Evolutionary conservation across 768 basidiomycete genomes (phyloP), one percentile per base, ranked within the genome.

Genomic region (Cystofilobasidium capitatum): DNA sequence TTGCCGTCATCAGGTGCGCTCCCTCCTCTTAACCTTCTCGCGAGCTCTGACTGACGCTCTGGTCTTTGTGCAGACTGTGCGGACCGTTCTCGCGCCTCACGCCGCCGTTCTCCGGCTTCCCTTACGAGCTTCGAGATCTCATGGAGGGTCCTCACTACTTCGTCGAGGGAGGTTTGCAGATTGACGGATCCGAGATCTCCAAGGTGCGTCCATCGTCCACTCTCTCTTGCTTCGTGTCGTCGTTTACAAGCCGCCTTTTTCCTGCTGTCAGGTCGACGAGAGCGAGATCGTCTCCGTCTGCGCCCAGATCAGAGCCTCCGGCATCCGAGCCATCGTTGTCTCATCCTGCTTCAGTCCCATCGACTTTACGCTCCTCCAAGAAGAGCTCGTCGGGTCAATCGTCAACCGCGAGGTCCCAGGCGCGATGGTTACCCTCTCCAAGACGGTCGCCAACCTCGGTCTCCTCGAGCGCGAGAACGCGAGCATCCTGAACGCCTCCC

Each of bases 401-500:
- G 73, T 84, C 17, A 73, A 72, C 10, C 77, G 75, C 26, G 75
- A 80, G 47, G 77, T 82, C 17, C 44, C 44, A 16, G 44, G 44
- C 4, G 44, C 24, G 17, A 5, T 5, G 6, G 6, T 7, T 4
- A 45, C 44, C 17, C 8, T 45, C 6, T 20, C 17, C 44, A 45
- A 45, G 44, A 45, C 44, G 44, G 44, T 45, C 44, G 44, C 44
- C 44, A 45, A 45, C 13, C 29, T 45, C 84, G 83, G 84, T 39
- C 78, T 86, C 60, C 75, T 86, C 20, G 83, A 85, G 70, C 80
- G 86, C 51, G 86, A 86, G 73, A 86, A 87, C 64, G 86, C 86
- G 0, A 71, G 74, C 31, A 86, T 87, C 69, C 79, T 86, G 69
- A 87, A 86, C 70, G 85, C 85, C 0, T 83, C 85, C 2, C 81